Conservation (phyloP, 768 basidiomycete genomes). For the Trametes sanguinea region DNA sequence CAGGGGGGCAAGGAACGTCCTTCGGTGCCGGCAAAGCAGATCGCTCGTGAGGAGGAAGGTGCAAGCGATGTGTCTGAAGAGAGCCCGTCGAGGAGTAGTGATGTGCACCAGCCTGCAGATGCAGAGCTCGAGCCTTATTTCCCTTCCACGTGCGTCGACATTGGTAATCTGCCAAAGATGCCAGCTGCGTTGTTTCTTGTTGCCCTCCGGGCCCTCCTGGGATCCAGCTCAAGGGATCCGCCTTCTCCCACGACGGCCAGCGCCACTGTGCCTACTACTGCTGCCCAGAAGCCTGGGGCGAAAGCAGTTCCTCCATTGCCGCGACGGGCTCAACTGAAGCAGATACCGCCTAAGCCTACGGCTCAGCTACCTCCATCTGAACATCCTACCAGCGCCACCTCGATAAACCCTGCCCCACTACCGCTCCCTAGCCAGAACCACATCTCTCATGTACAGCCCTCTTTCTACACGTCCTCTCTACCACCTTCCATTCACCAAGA, state of each 20-base stretch:
- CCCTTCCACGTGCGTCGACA: neutral
- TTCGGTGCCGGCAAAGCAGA: neutral
- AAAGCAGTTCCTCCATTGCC: neutral
- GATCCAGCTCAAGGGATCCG: too few relatives aligned
- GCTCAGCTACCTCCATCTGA: too few relatives aligned
- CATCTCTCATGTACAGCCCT: too few relatives aligned
- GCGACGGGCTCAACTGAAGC: neutral
- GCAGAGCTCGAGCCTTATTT: neutral
- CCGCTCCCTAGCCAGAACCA: too few relatives aligned
- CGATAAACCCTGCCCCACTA: too few relatives aligned
- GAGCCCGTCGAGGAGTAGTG: neutral
- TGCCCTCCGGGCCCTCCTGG: neutral
- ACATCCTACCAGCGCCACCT: too few relatives aligned
- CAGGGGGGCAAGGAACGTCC: neutral
- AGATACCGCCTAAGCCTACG: too few relatives aligned
- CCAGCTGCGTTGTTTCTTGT: neutral
- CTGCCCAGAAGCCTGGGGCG: neutral
- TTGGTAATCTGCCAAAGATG: neutral
- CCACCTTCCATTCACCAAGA: too few relatives aligned
- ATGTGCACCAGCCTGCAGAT: slow-evolving; percentile 4
- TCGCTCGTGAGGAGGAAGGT: too few relatives aligned
- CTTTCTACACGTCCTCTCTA: too few relatives aligned
- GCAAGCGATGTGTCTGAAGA: neutral
- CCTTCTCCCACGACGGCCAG: too few relatives aligned
- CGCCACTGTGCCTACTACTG: neutral